Conservation (phyloP, 495 filamentous ascomycete species). For the Talaromyces nanjingensis region DNA sequence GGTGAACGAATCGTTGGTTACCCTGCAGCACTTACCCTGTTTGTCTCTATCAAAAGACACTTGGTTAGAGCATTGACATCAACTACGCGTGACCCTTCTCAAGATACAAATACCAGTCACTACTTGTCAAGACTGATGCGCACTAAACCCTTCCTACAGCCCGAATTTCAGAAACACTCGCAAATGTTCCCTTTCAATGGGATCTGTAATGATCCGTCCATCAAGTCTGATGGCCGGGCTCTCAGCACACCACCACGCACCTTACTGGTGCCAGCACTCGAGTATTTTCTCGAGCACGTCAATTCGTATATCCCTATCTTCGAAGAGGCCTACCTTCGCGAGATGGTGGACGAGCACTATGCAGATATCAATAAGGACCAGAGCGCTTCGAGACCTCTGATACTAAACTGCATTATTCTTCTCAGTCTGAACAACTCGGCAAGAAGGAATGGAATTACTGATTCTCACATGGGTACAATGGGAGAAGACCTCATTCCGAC, state of each 20-base stretch:
- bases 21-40: background rate
- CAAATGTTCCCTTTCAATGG: background rate
- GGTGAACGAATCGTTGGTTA: background rate
- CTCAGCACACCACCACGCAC: background rate
- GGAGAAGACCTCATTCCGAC: conserved; percentile 1
- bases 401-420: background rate
- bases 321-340: background rate
- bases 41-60: background rate
- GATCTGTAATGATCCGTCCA: background rate
- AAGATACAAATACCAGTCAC: background rate
- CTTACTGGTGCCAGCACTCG: background rate
- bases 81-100: background rate
- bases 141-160: background rate
- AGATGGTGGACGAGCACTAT: background rate
- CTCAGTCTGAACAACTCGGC: background rate
- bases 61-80: background rate
- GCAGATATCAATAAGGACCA: background rate
- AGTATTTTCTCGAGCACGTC: background rate
- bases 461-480: background rate
- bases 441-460: background rate
- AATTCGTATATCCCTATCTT: background rate
- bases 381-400: background rate
- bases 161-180: background rate
- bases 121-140: background rate
- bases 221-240: background rate